phyloP scores from a whole-genome alignment of 805 yeast genomes.

The Pichia scutulata region DNA sequence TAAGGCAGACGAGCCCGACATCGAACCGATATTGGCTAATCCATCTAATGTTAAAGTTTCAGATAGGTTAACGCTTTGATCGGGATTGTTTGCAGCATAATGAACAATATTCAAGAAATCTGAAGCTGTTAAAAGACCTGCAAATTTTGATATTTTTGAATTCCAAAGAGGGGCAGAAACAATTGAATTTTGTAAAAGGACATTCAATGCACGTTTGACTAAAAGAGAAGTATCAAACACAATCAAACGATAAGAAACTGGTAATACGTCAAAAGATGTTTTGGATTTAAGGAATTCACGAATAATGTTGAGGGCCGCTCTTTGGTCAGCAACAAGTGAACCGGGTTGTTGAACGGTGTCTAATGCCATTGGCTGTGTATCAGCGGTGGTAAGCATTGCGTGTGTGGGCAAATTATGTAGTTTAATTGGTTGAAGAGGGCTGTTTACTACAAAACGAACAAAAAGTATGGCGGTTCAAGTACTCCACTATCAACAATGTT shows the following conservation, averaged over 20 bases:
- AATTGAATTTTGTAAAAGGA: slow-evolving; percentile 83
- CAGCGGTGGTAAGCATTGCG: neutral
- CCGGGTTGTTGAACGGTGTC: neutral
- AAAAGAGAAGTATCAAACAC: slow-evolving; percentile 87
- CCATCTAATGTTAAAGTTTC: slow-evolving; percentile 83
- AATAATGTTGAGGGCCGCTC: slow-evolving; percentile 72
- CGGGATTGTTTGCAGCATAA: slow-evolving; percentile 75
- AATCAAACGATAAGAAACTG: slow-evolving; percentile 86
- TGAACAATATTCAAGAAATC: slow-evolving; percentile 94
- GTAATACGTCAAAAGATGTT: slow-evolving; percentile 93
- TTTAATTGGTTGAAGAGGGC: neutral
- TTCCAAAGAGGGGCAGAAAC: slow-evolving; percentile 98
- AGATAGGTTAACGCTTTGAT: slow-evolving; percentile 69
- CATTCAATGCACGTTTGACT: slow-evolving; percentile 85
- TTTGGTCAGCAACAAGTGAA: slow-evolving; percentile 45
- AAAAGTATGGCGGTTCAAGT: neutral
- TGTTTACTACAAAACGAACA: too few species aligned
- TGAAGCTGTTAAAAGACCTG: slow-evolving; percentile 85
- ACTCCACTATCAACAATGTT: neutral
- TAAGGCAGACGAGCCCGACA: slow-evolving; percentile 70
- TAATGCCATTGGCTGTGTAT: neutral
- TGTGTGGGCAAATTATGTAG: neutral
- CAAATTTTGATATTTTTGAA: slow-evolving; percentile 78
- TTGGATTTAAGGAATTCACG: slow-evolving; percentile 78
- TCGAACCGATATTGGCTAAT: slow-evolving; percentile 75